phyloP scores from a whole-genome alignment of 805 yeast species.

The Kazachstania bromeliacearum region DNA sequence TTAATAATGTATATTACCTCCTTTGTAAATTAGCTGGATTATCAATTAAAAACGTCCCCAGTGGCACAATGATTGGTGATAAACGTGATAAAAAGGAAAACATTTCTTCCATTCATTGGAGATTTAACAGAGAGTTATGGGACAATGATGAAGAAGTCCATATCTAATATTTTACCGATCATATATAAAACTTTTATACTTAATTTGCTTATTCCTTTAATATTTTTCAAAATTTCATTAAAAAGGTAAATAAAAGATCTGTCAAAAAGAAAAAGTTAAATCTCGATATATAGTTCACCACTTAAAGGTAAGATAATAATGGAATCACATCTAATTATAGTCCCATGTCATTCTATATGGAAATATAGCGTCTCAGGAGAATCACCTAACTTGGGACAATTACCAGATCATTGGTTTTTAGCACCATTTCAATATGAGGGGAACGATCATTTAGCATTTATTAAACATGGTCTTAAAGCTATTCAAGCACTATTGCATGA shows the following conservation, averaged over 20 bases:
- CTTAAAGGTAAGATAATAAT: too few relatives aligned
- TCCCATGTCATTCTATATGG: constrained; percentile 64
- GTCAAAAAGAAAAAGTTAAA: too few relatives aligned
- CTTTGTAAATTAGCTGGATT: constrained; percentile 39
- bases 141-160: constrained; percentile 48
- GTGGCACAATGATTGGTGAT: constrained; percentile 49
- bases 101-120: constrained; percentile 55
- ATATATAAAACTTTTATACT: too few relatives aligned
- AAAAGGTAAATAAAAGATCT: too few relatives aligned
- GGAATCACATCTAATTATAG: constrained; percentile 33
- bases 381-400: constrained; percentile 36
- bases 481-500: constrained; percentile 30
- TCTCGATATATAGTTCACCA: too few relatives aligned
- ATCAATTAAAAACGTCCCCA: constrained; percentile 55
- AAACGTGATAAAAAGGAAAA: constrained; percentile 42
- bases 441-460: constrained; percentile 55
- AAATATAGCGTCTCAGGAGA: constrained; percentile 12
- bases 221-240: too few relatives aligned
- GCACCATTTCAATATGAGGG: constrained; percentile 64
- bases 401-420: constrained; percentile 50
- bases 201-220: too few relatives aligned
- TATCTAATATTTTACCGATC: neutral
- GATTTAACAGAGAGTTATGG: constrained; percentile 49
- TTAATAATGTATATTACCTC: constrained; percentile 9
- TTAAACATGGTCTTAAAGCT: constrained; percentile 47